Evolutionary conservation across 2,329 filamentous ascomycete genomes (phyloP), one percentile per base, ranked within the genome.

Genomic region (Penicillium glabrum): DNA sequence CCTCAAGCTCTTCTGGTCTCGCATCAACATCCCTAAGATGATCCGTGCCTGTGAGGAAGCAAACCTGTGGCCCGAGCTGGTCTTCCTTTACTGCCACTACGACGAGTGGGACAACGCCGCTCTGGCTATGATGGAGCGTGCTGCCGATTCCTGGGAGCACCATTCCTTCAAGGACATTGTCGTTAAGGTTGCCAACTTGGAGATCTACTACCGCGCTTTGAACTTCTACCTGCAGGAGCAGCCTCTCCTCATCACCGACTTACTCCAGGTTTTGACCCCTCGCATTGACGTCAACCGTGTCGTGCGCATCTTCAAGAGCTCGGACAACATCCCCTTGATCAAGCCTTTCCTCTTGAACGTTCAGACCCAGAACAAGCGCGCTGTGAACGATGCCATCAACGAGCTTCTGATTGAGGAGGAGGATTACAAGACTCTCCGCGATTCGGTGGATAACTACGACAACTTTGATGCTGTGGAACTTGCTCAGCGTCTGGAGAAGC

Each of bases 101-200:
- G 96, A 99, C 65, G 96, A 99, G 74, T 97, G 89, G 77, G 96
- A 99, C 77, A 98, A 99, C 71, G 95, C 95, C 45, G 92, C 93
- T 47, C 84, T 99, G 53, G 91, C 95, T 19, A 96, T 99, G 81
- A 99, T 99, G 86, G 95, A 99, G 81, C 91, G 92, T 66, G 90
- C 95, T 13, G 89, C 96, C 64, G 96, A 98, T 81, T 93, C 95
- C 1, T 99, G 95, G 95, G 96, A 99, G 76, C 95, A 99, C 79
- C 92, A 97, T 75, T 95, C 96, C 48, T 99, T 99, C 87, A 99
- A 99, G 83, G 96, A 99, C 73, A 98, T 96, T 51, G 84, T 96
- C 56, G 87, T 96, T 79, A 99, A 99, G 85, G 93, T 97, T 64
- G 91, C 93, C 70, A 99, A 99, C 79, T 80, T 99, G 70, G 96